Conservation (phyloP, 2,329 filamentous ascomycete genomes). For the Scopulariopsis brevicaulis region DNA sequence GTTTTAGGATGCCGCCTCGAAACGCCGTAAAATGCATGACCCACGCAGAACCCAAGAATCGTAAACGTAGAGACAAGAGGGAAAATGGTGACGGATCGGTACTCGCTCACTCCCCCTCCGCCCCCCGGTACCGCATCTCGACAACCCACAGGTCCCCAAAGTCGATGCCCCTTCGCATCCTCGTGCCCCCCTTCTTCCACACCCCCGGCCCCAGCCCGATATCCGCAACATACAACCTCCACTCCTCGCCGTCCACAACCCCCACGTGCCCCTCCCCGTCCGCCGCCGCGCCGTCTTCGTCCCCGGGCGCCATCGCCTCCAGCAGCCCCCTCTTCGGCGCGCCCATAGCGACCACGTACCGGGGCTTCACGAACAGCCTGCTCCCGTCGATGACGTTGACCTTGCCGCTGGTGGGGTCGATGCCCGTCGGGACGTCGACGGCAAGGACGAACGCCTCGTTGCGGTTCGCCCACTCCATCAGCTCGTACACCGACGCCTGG, state of each 20-base stretch:
- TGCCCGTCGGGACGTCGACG: conserved; percentile 83
- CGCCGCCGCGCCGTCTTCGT: conserved; percentile 7
- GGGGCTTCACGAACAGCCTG: conserved; percentile 68
- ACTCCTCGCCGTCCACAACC: conserved; percentile 41
- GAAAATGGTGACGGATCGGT: not conserved
- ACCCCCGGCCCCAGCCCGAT: conserved; percentile 74
- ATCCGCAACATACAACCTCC: conserved; percentile 77
- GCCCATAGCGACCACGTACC: conserved; percentile 75
- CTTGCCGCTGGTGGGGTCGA: conserved; percentile 67
- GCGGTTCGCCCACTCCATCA: conserved; percentile 90
- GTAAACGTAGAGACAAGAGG: not conserved
- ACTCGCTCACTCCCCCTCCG: conserved; percentile 4
- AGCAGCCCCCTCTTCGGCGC: conserved; percentile 79
- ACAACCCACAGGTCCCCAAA: conserved; percentile 84
- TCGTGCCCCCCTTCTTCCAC: conserved; percentile 75
- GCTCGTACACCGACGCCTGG: conserved; percentile 72
- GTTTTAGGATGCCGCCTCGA: not conserved
- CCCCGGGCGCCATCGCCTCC: conserved; percentile 49
- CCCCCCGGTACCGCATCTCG: conserved; percentile 45
- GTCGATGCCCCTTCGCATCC: conserved; percentile 72
- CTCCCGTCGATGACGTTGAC: conserved; percentile 59
- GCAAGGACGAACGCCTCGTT: conserved; percentile 73
- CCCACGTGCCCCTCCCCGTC: conserved; percentile 12
- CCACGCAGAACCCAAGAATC: not conserved
- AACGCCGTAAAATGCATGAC: not conserved